These are phyloP conservation scores for Tulasnella calospora DNA, from an alignment of 768 basidiomycete genomes.

Conservation along the genomic window DNA sequence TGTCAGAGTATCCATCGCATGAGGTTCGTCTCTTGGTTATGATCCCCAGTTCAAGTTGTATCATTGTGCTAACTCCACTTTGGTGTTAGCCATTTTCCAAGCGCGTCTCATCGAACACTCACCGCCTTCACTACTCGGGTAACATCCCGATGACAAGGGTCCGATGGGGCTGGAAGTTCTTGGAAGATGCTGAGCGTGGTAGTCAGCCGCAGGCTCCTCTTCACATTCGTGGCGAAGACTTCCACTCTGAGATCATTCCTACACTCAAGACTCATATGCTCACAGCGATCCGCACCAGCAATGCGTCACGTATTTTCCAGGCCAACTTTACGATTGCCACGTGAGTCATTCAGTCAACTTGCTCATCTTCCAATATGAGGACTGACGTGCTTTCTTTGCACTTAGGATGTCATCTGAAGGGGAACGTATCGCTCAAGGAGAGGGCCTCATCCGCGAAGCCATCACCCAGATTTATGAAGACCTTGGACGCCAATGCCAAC, in stretches of 20 bases:
- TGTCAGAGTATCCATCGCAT: not conserved
- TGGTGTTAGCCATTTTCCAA: not conserved
- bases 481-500: too few relatives aligned
- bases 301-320: not conserved
- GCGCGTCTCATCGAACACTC: not conserved
- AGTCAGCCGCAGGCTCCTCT: not conserved
- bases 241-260: not conserved
- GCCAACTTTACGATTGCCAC: not conserved
- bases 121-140: not conserved
- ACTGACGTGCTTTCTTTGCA: too few relatives aligned
- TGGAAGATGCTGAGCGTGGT: not conserved
- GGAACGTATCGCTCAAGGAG: too few relatives aligned
- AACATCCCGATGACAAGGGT: not conserved
- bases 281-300: not conserved
- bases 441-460: too few relatives aligned
- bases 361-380: too few relatives aligned
- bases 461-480: too few relatives aligned
- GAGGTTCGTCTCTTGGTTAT: not conserved
- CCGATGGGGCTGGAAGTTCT: not conserved
- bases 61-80: not conserved
- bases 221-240: not conserved
- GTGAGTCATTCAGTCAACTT: not conserved
- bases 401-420: too few relatives aligned
- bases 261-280: not conserved
- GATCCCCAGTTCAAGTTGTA: not conserved